Base-by-base conservation (phyloP, 805 yeast genomes). In the Grigorovia humatica region DNA sequence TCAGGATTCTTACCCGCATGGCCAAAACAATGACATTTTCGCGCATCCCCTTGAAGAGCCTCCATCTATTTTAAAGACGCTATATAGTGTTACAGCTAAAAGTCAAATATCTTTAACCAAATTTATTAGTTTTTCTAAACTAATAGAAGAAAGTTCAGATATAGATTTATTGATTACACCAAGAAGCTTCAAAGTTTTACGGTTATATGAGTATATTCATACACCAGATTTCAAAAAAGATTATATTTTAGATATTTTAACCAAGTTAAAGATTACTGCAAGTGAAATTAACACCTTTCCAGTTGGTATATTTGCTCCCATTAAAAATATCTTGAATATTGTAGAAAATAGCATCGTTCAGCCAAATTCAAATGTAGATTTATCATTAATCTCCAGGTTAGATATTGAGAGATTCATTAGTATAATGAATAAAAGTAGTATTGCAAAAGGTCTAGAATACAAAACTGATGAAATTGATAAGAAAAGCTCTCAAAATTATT, bases 241-340 rank as follows among this genome's bases (percentile, higher is more conserved):
- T 11, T 81, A 81, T 52, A 74, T 88, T 27, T 76, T 86, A 1
- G 80, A 77, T 53, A 67, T 83, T 60, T 76, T 88, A 75, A 76
- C 76, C 9, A 82, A 79, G 38, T 75, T 77, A 54, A 77, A 75
- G 4, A 74, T 88, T 18, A 70, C 74, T 1, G 60, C 70, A 18
- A 65, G 69, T 4, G 80, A 76, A 47, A 64, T 88, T 6, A 86
- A 85, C 43, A 77, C 88, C 0, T 85, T 75, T 57, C 96, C 96
- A 0, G 67, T 80, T 2, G 96, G 96, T 0, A 71, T 89, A 1
- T 67, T 76, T 35, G 65, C 85, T 4, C 88, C 95, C 0, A 65
- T 90, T 47, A 79, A 78, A 55, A 88, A 81, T 53, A 76, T 81
- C 1, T 66, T 85, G 17, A 72, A 74, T 58, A 61, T 63, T 48